phyloP scores from a whole-genome alignment of 768 basidiomycete species.

The Pleurotus sapidus region DNA sequence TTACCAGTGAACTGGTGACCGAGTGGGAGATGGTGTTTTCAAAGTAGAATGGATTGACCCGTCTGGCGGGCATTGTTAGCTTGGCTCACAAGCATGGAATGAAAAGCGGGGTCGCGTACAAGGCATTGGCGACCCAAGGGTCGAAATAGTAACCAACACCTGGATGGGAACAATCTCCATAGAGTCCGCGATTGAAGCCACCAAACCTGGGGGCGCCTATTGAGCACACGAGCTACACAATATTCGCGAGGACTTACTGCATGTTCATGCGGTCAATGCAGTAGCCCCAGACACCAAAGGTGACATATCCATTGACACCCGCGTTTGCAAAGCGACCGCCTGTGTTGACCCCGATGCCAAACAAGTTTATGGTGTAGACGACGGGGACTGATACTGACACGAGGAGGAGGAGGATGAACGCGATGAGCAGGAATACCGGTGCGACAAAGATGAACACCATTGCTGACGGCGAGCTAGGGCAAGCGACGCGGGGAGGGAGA shows the following conservation, averaged over 20 bases:
- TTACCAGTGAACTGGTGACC: conserved; percentile 46
- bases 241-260: conserved; percentile 29
- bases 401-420: conserved; percentile 60
- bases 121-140: conserved; percentile 38
- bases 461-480: conserved; percentile 12
- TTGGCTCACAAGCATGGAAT: neutral
- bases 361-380: conserved; percentile 53
- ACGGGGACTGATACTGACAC: conserved; percentile 62
- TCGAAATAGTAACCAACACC: conserved; percentile 59
- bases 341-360: conserved; percentile 39
- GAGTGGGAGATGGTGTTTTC: conserved; percentile 40
- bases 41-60: conserved; percentile 24
- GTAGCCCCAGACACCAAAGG: conserved; percentile 65
- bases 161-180: conserved; percentile 41
- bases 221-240: neutral
- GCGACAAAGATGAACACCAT: conserved; percentile 29
- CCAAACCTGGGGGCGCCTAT: conserved; percentile 30
- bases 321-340: conserved; percentile 28
- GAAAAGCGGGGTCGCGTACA: conserved; percentile 29
- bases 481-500: conserved; percentile 5
- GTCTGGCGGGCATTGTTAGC: conserved; percentile 20
- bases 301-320: conserved; percentile 33
- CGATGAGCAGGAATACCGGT: conserved; percentile 43
- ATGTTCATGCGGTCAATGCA: conserved; percentile 47
- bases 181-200: conserved; percentile 34